These are phyloP conservation scores for Tetracladium maxilliforme DNA, from an alignment of 2,329 filamentous ascomycete genomes.

Conservation along the genomic window DNA sequence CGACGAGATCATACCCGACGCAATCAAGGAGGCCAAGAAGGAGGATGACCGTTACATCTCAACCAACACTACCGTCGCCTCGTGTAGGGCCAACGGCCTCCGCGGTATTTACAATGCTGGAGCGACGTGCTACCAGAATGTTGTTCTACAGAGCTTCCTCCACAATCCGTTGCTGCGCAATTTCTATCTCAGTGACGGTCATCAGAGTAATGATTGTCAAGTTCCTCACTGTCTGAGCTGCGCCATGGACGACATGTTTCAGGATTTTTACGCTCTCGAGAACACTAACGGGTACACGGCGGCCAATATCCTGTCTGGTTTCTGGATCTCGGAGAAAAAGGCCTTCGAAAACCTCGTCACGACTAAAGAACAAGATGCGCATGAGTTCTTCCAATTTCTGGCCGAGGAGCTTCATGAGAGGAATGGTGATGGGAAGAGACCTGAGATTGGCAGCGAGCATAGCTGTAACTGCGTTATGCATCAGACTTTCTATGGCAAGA, in stretches of 20 bases:
- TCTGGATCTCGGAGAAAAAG: slow-evolving; percentile 73
- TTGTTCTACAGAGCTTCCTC: slow-evolving; percentile 82
- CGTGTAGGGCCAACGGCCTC: slow-evolving; percentile 76
- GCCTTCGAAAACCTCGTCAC: slow-evolving; percentile 65
- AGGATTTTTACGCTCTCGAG: slow-evolving; percentile 56
- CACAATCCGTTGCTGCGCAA: slow-evolving; percentile 87
- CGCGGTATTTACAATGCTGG: slow-evolving; percentile 94
- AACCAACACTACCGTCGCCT: slow-evolving; percentile 62
- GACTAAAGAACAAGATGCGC: slow-evolving; percentile 90
- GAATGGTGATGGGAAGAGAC: slow-evolving; percentile 30
- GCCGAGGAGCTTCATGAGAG: slow-evolving; percentile 81
- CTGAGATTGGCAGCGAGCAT: slow-evolving; percentile 11
- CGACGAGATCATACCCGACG: slow-evolving; percentile 52
- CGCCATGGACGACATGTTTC: slow-evolving; percentile 60
- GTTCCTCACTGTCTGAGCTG: slow-evolving; percentile 49
- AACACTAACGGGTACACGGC: slow-evolving; percentile 83
- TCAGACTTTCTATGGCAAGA: slow-evolving; percentile 84
- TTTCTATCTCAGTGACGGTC: slow-evolving; percentile 84
- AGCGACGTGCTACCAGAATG: slow-evolving; percentile 97
- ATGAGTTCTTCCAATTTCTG: slow-evolving; percentile 94
- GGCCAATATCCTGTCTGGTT: slow-evolving; percentile 74
- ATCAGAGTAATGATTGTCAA: slow-evolving; percentile 62
- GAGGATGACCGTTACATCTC: slow-evolving; percentile 67
- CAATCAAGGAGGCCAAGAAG: slow-evolving; percentile 28
- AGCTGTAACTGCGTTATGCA: slow-evolving; percentile 81